Evolutionary conservation across 768 basidiomycete species (phyloP).

Genomic region (Hypsizygus marmoreus): DNA sequence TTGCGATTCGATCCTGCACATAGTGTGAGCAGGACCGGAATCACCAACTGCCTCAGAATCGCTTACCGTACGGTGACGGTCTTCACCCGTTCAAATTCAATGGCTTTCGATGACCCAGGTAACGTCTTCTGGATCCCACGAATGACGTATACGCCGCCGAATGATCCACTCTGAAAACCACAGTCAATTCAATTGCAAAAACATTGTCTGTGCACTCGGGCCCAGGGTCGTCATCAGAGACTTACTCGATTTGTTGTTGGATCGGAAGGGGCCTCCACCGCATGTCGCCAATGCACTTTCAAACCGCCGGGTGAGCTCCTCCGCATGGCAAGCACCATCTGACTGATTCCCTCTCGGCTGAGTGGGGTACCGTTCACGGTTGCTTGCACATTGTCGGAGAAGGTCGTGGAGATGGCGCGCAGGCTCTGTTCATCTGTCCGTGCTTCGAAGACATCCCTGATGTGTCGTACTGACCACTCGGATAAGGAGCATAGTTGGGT

Average conservation of each 20-base stretch:
- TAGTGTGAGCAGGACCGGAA: neutral
- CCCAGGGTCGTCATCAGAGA: conserved; percentile 8
- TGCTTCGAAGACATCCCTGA: conserved; percentile 52
- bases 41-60: neutral
- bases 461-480: conserved; percentile 53
- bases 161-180: conserved; percentile 42
- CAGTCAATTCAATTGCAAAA: conserved; percentile 3
- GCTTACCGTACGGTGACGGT: conserved; percentile 52
- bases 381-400: conserved; percentile 40
- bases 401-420: conserved; percentile 46
- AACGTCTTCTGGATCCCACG: conserved; percentile 44
- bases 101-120: conserved; percentile 31
- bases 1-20: conserved; percentile 43
- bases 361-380: conserved; percentile 47
- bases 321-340: conserved; percentile 45
- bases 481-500: conserved; percentile 41
- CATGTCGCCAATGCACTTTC: conserved; percentile 49
- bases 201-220: neutral
- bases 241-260: conserved; percentile 42
- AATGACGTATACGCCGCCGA: conserved; percentile 54
- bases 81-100: conserved; percentile 51
- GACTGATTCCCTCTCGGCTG: conserved; percentile 38
- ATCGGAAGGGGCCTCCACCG: conserved; percentile 46
- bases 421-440: conserved; percentile 42
- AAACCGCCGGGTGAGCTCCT: conserved; percentile 38